Percentiles rank a stretch among this genome's conserved stretches.
Evolutionary conservation across 2,329 filamentous ascomycete species (phyloP).

Genomic region (Sordariomycetes sp.): DNA sequence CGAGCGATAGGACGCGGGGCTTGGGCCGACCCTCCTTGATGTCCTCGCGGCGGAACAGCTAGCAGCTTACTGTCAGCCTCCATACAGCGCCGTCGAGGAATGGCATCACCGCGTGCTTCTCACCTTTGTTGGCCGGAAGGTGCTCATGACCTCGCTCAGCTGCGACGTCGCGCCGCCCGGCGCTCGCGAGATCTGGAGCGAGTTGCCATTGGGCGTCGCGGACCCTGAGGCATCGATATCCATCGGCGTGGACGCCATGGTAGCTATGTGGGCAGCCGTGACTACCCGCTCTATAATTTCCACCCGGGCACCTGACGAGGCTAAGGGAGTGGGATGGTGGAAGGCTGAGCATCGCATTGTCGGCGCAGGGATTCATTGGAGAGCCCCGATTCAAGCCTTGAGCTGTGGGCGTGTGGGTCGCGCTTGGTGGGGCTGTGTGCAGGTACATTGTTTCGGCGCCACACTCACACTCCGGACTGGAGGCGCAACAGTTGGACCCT

Average conservation of each 20-base stretch:
- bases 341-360: background rate
- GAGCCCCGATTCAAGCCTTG: background rate
- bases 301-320: background rate
- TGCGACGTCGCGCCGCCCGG: constrained; percentile 38
- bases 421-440: background rate
- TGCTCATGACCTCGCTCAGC: constrained; percentile 64
- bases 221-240: constrained; percentile 34
- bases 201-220: constrained; percentile 22
- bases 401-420: background rate
- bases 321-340: background rate
- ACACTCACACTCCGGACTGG: no score
- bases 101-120: constrained; percentile 8
- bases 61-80: background rate
- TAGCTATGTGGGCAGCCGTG: background rate
- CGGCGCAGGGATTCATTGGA: background rate
- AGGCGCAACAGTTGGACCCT: background rate
- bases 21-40: constrained; percentile 35
- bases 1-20: constrained; percentile 71
- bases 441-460: background rate
- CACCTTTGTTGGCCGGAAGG: constrained; percentile 72
- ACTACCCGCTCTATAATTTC: background rate
- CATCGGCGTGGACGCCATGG: constrained; percentile 42
- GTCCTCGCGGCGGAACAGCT: constrained; percentile 47
- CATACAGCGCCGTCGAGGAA: background rate
- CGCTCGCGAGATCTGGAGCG: constrained; percentile 34